These are phyloP conservation scores for Claviceps spartinae DNA, from an alignment of 2,329 filamentous ascomycete genomes.

Conservation along the genomic window DNA sequence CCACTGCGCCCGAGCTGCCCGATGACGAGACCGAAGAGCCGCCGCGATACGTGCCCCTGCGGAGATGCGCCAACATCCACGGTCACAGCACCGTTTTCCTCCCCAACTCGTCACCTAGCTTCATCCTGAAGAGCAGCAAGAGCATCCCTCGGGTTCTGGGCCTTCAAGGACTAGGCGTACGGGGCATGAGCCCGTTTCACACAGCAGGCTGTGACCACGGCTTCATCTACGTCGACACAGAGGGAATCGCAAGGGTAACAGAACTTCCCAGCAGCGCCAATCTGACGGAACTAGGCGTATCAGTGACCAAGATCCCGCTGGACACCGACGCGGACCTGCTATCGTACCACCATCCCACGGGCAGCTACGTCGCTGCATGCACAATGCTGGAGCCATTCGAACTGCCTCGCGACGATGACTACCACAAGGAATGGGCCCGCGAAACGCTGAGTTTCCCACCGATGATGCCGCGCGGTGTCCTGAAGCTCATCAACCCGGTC, in stretches of 20 bases:
- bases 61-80: conserved; percentile 49
- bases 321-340: conserved; percentile 58
- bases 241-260: conserved; percentile 60
- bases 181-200: conserved; percentile 63
- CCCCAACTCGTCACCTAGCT: conserved; percentile 64
- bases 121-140: conserved; percentile 71
- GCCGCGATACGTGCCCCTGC: conserved; percentile 38
- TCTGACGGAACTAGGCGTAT: conserved; percentile 63
- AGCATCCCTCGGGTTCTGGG: conserved; percentile 63
- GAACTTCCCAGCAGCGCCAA: conserved; percentile 54
- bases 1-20: conserved; percentile 32
- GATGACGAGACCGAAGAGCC: conserved; percentile 37
- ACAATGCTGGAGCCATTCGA: conserved; percentile 58
- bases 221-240: conserved; percentile 66
- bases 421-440: conserved; percentile 65
- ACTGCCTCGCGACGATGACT: conserved; percentile 73
- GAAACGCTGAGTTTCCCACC: conserved; percentile 56
- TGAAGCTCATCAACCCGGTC: conserved; percentile 67
- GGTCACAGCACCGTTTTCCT: conserved; percentile 76
- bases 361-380: conserved; percentile 65
- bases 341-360: conserved; percentile 61
- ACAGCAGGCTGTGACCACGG: conserved; percentile 65
- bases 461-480: conserved; percentile 51
- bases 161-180: conserved; percentile 53
- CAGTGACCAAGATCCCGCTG: conserved; percentile 57